Evolutionary conservation across 345 rosid genomes (phyloP).

Genomic region (Bruguiera sexangula): DNA sequence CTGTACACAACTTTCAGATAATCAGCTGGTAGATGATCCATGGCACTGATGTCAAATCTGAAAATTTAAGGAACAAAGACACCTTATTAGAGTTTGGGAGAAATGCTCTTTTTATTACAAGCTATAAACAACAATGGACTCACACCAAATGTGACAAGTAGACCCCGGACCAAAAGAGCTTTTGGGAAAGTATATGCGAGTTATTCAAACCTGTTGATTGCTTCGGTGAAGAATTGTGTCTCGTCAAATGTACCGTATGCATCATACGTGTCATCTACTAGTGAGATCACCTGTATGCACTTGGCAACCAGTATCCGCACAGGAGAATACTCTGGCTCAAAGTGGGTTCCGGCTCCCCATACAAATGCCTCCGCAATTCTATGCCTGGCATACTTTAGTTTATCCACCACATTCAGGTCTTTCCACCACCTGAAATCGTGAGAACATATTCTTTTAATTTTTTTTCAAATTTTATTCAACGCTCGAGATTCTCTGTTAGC

Average conservation of each 20-base stretch:
- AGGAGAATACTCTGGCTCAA: neutral
- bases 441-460: neutral
- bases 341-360: neutral
- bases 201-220: neutral
- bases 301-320: neutral
- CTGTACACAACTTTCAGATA: conserved; percentile 1
- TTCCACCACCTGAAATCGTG: too few species aligned
- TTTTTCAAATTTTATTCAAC: too few species aligned
- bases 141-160: too few species aligned
- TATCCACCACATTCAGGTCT: too few species aligned
- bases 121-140: too few species aligned
- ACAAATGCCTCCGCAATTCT: too few species aligned
- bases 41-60: neutral
- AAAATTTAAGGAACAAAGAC: neutral
- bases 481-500: too few species aligned
- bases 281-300: neutral
- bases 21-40: conserved; percentile 1
- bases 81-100: too few species aligned
- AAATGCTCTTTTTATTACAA: too few species aligned
- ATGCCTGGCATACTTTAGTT: too few species aligned
- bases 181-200: too few species aligned
- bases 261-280: neutral
- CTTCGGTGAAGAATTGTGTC: neutral
- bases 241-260: neutral
- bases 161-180: too few species aligned